phyloP scores from a whole-genome alignment of 208 protist genomes.

The Crithidia brevicula region DNA sequence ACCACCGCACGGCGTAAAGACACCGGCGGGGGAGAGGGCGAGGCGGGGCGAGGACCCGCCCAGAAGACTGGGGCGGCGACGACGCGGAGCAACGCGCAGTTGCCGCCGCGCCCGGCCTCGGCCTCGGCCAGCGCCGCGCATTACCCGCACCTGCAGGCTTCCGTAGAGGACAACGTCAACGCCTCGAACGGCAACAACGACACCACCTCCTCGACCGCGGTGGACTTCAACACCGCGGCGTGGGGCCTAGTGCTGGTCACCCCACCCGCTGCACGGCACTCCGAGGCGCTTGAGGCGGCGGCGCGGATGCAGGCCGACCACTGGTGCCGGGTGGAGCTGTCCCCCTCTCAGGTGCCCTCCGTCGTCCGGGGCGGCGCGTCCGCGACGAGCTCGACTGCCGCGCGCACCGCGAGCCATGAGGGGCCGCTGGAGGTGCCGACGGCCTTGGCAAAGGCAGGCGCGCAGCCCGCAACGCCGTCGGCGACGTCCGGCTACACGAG shows the following conservation, averaged over 20 bases:
- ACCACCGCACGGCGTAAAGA: not conserved
- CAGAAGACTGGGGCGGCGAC: not conserved
- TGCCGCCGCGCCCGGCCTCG: not conserved
- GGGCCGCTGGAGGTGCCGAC: not conserved
- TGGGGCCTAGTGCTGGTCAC: slow-evolving; percentile 30
- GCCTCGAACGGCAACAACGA: not conserved
- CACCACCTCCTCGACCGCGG: not conserved
- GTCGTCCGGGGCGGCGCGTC: not conserved
- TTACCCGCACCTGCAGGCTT: not conserved
- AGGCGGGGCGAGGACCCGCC: not conserved
- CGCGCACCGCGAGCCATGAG: not conserved
- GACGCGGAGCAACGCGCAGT: not conserved
- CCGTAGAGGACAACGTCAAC: not conserved
- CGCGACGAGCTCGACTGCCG: not conserved
- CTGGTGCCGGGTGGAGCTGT: slow-evolving; percentile 22
- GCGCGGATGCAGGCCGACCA: slow-evolving; percentile 21
- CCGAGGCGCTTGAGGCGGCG: slow-evolving; percentile 1
- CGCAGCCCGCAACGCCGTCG: no score
- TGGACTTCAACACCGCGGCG: slow-evolving; percentile 29
- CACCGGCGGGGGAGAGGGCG: not conserved
- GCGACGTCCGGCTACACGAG: not conserved
- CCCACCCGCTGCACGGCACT: not conserved
- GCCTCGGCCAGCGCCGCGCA: slow-evolving; percentile 15
- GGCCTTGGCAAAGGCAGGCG: not conserved
- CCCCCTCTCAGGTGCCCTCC: not conserved